Evolutionary conservation across 1,139 yeast species (phyloP), one percentile per base, ranked within the genome.

Genomic region (Kluyveromyces sp.): DNA sequence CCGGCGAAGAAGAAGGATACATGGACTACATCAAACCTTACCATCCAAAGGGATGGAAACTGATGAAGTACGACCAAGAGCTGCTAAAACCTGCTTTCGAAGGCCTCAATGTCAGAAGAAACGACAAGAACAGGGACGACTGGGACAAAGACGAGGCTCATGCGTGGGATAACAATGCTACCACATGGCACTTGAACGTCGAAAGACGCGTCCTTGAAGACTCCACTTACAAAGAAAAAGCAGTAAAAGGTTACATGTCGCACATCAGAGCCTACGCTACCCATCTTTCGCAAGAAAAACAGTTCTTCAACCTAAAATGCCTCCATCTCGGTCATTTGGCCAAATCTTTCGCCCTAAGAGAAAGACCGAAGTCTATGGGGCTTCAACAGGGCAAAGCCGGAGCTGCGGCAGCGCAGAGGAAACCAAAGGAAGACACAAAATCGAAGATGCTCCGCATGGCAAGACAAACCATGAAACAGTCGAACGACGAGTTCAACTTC

Each of bases 181-280:
- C 99, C 0, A 87, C 96, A 1, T 89, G 95, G 94, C 99, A 92
- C 63, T 70, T 92, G 53, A 80, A 83, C 45, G 76, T 87, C 13
- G 99, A 92, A 67, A 71, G 96, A 59, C 83, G 95, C 83, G 69
- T 89, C 28, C 66, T 92, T 39, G 94, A 80, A 53, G 85, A 84
- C 53, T 66, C 74, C 1, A 64, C 68, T 0, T 75, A 75, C 11
- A 82, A 80, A 44, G 78, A 76, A 18, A 58, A 70, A 13, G 95
- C 95, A 0, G 74, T 75, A 13, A 77, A 80, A 55, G 97, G 86
- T 1, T 92, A 86, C 59, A 78, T 84, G 8, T 83, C 95, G 49
- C 97, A 92, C 63, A 71, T 92, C 35, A 74, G 97, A 58, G 98
- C 98, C 0, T 92, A 92, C 60, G 87, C 98, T n/a, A 92, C 99